A percentile compares a stretch with the other conserved stretches of the same genome.
Conservation (phyloP, 768 basidiomycete genomes). For the Termitomyces sp. region DNA sequence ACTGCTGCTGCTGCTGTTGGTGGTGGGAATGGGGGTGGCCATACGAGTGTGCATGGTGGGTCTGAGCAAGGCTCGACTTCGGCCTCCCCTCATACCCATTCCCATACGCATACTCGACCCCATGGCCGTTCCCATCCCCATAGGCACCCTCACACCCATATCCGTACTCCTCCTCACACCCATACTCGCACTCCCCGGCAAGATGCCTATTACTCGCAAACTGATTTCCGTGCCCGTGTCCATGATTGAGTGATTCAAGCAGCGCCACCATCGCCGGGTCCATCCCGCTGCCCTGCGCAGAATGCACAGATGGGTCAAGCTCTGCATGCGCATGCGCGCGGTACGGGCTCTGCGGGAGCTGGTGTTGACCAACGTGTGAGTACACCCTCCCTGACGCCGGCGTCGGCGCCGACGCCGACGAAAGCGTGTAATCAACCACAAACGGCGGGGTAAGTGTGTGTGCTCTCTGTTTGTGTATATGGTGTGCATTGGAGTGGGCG, state of each 20-base stretch:
- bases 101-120: background rate
- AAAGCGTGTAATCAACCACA: conserved; percentile 36
- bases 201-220: conserved; percentile 1
- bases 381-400: conserved; percentile 13
- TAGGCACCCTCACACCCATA: background rate
- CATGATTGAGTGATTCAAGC: conserved; percentile 24
- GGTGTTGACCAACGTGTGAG: background rate
- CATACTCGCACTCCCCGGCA: background rate
- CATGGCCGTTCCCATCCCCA: background rate
- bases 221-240: conserved; percentile 6
- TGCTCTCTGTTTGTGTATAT: background rate
- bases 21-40: background rate
- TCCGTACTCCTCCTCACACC: background rate
- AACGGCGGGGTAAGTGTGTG: conserved; percentile 14
- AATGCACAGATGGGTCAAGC: background rate
- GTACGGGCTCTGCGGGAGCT: conserved; percentile 5
- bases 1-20: background rate
- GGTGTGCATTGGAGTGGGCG: background rate
- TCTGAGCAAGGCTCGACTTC: background rate
- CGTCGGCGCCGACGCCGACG: conserved; percentile 13
- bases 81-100: background rate
- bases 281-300: conserved; percentile 7
- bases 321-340: background rate
- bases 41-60: background rate
- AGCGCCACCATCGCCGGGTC: conserved; percentile 34